These are phyloP conservation scores for Triangularia setosa DNA, from an alignment of 2,329 filamentous ascomycete genomes.

Conservation along the genomic window DNA sequence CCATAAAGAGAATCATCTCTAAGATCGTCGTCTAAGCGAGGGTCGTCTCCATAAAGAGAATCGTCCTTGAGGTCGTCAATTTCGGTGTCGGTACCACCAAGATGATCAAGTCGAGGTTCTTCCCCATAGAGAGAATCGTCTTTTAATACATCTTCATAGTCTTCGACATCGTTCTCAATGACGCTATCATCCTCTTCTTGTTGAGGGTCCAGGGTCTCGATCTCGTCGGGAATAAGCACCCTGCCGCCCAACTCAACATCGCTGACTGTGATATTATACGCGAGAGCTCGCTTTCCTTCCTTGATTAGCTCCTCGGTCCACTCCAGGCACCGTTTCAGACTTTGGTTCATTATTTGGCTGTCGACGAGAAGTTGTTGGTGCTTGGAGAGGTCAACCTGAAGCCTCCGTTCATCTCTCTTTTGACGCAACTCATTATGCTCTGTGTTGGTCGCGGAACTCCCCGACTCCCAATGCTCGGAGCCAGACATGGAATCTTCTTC, in stretches of 20 bases:
- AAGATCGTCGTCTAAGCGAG: constrained; percentile 7
- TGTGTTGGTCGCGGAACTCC: constrained; percentile 39
- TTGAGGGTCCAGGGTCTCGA: constrained; percentile 24
- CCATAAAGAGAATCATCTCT: constrained; percentile 13
- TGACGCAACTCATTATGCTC: constrained; percentile 50
- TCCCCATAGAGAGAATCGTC: background rate
- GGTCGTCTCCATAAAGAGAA: constrained; percentile 27
- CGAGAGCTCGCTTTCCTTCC: constrained; percentile 81
- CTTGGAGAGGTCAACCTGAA: constrained; percentile 81
- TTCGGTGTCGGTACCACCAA: background rate
- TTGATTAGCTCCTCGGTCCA: constrained; percentile 89
- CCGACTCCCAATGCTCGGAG: constrained; percentile 36
- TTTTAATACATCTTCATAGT: background rate
- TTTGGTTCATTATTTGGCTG: constrained; percentile 93
- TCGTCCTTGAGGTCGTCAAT: constrained; percentile 15
- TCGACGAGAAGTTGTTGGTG: constrained; percentile 86
- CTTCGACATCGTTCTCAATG: background rate
- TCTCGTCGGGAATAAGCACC: constrained; percentile 64
- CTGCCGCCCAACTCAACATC: constrained; percentile 80
- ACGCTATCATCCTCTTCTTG: constrained; percentile 28
- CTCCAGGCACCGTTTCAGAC: constrained; percentile 80
- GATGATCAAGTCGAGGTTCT: constrained; percentile 11
- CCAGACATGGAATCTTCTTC: constrained; percentile 51
- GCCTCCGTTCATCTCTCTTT: constrained; percentile 73
- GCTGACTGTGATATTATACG: constrained; percentile 72